These are phyloP conservation scores for Suillus subalutaceus DNA, from an alignment of 768 basidiomycete genomes.

Conservation along the genomic window DNA sequence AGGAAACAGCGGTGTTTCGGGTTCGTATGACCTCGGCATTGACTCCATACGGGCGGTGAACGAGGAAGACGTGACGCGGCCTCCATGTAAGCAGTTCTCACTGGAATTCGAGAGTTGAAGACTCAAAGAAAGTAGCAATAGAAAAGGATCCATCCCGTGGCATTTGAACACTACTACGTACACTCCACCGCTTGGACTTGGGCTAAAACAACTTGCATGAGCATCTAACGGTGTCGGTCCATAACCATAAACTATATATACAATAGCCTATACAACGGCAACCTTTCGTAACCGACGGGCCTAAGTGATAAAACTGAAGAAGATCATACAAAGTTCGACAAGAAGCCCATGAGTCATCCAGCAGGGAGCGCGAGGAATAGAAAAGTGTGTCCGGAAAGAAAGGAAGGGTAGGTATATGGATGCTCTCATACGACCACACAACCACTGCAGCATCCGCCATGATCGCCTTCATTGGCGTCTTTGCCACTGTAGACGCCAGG, in stretches of 20 bases:
- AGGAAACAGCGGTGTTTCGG: constrained; percentile 74
- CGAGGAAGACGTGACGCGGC: constrained; percentile 57
- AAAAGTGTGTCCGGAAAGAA: constrained; percentile 15
- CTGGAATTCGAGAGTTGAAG: neutral
- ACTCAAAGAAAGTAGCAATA: constrained; percentile 16
- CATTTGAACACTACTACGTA: constrained; percentile 17
- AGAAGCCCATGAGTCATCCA: constrained; percentile 15
- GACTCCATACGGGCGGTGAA: constrained; percentile 84
- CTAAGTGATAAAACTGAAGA: constrained; percentile 8
- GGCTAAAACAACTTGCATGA: constrained; percentile 13
- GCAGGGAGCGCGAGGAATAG: constrained; percentile 4
- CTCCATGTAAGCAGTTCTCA: constrained; percentile 29
- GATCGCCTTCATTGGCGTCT: constrained; percentile 53
- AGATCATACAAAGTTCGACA: constrained; percentile 12
- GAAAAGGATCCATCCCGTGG: constrained; percentile 31
- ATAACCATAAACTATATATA: constrained; percentile 29
- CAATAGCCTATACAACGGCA: constrained; percentile 16
- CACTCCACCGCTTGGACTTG: neutral
- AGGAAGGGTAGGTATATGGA: neutral
- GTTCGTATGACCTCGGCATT: constrained; percentile 81
- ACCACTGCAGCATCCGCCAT: constrained; percentile 65
- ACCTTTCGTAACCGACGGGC: constrained; percentile 14
- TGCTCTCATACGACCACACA: constrained; percentile 58
- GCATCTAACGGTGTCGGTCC: constrained; percentile 11
- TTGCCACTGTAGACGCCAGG: constrained; percentile 51